A percentile compares a stretch with the other conserved stretches of the same genome.
These are phyloP conservation scores for Vachellia collinsii DNA, from an alignment of 306 rosid species.

Conservation along the genomic window DNA sequence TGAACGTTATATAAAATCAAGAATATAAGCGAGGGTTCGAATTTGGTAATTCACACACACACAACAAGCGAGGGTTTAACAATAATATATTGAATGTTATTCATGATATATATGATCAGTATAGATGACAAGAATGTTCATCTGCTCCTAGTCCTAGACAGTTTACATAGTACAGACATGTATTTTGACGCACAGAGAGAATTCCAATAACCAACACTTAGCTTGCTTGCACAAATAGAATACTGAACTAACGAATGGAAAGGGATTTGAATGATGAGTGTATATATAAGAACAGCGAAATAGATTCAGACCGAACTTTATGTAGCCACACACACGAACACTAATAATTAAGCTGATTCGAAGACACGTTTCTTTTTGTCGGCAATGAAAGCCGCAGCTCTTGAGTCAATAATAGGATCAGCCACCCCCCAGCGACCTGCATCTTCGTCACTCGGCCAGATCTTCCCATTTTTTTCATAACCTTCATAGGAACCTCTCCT, in stretches of 20 bases:
- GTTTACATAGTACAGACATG: too few species aligned
- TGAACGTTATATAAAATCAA: too few species aligned
- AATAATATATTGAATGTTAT: too few species aligned
- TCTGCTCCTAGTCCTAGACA: too few species aligned
- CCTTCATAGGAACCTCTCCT: conserved; percentile 22
- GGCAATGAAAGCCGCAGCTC: conserved; percentile 58
- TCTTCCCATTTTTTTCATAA: conserved; percentile 35
- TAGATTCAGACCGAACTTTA: neutral
- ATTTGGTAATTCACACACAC: too few species aligned
- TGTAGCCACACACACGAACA: neutral
- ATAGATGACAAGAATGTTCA: too few species aligned
- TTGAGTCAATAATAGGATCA: conserved; percentile 61
- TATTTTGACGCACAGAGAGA: too few species aligned
- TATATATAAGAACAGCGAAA: neutral
- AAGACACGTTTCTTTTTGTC: conserved; percentile 40
- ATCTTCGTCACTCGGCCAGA: conserved; percentile 70
- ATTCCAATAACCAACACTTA: too few species aligned
- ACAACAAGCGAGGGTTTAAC: too few species aligned
- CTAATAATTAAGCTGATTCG: neutral
- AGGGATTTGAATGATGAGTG: neutral
- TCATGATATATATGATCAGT: too few species aligned
- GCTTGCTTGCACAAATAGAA: too few species aligned
- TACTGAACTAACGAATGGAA: neutral
- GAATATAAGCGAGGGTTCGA: too few species aligned
- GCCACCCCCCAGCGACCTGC: conserved; percentile 51